Base-by-base conservation (phyloP, 306 rosid species). In the Psophocarpus tetragonolobus region DNA sequence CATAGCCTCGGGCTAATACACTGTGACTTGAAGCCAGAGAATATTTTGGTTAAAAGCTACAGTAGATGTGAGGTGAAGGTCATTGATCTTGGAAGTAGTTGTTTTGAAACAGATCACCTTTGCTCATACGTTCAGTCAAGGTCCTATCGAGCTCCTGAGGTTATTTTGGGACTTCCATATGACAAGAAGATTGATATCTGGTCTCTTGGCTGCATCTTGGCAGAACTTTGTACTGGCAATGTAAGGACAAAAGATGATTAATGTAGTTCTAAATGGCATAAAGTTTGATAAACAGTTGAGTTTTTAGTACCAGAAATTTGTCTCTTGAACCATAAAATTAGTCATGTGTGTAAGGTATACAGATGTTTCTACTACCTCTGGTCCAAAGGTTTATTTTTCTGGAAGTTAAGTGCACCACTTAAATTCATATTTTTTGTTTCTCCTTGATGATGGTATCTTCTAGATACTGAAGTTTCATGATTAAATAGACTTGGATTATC, bases 21-120 rank as follows among this genome's bases (percentile, higher is more conserved):
- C 50, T 92, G 97, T 15, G 97, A 92, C 82, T 85, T 92, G 87
- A 92, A 92, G 70, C 97, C 97, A 33, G 97, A 92, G 87, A 92
- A 92, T 84, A 92, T 92, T 79, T 79, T 92, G 85, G 97, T 92
- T 69, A 92, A 92, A 86, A 92, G 97, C 83, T 92, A 92, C 81
- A 92, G 97, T 81, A 85, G 97, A 79, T 92, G 97, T 85, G 97
- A 92, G 92, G 92, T 92, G 78, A 92, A 92, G 83, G 97, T 92
- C 87, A 92, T 92, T 80, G 97, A 92, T 85, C 97, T 92, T 67
- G 97, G 97, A 77, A 92, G 97, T 85, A 92, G 97, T 76, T 92
- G 97, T 85, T 92, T 90, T 53, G 97, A 90, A 84, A 92, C 97
- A 3, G 97, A 92, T 88, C 97, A 92, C 73, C 93, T 92, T 71